These are phyloP conservation scores for Penicillium sp. DNA, from an alignment of 2,329 filamentous ascomycete species.

Conservation along the genomic window DNA sequence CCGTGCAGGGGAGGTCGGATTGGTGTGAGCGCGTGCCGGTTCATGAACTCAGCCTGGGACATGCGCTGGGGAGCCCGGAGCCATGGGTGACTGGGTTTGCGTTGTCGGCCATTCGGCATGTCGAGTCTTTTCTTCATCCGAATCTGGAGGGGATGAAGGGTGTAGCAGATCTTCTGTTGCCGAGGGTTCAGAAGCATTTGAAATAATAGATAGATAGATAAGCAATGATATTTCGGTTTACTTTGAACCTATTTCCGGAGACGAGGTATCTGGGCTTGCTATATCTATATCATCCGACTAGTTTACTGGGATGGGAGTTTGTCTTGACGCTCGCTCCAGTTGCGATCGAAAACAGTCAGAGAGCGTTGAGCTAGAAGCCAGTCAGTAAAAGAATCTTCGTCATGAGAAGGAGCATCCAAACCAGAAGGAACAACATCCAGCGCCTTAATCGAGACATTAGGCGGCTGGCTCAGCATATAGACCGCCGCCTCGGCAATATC, in stretches of 20 bases:
- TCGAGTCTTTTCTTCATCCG: constrained; percentile 10
- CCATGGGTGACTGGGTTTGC: constrained; percentile 15
- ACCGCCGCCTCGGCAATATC: constrained; percentile 46
- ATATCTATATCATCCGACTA: no score
- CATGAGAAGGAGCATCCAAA: no score
- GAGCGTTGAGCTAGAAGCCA: constrained; percentile 30
- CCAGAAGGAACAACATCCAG: constrained; percentile 47
- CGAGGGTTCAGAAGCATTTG: not conserved
- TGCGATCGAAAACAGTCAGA: constrained; percentile 33
- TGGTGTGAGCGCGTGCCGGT: constrained; percentile 18
- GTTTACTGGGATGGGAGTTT: no score
- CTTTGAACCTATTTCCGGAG: no score
- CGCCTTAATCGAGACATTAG: constrained; percentile 46
- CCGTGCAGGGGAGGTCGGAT: constrained; percentile 6
- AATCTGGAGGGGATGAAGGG: constrained; percentile 17
- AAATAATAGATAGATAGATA: not conserved
- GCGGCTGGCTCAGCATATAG: constrained; percentile 45
- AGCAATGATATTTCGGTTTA: no score
- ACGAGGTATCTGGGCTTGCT: not conserved
- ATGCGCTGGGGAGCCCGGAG: constrained; percentile 13
- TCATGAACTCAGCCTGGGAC: constrained; percentile 14
- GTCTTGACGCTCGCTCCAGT: constrained; percentile 22
- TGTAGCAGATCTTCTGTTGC: constrained; percentile 6
- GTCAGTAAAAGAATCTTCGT: not conserved
- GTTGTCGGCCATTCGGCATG: not conserved